Base-by-base conservation (phyloP, 31 red algal species). In the Pterothamnion heteromorphum region DNA sequence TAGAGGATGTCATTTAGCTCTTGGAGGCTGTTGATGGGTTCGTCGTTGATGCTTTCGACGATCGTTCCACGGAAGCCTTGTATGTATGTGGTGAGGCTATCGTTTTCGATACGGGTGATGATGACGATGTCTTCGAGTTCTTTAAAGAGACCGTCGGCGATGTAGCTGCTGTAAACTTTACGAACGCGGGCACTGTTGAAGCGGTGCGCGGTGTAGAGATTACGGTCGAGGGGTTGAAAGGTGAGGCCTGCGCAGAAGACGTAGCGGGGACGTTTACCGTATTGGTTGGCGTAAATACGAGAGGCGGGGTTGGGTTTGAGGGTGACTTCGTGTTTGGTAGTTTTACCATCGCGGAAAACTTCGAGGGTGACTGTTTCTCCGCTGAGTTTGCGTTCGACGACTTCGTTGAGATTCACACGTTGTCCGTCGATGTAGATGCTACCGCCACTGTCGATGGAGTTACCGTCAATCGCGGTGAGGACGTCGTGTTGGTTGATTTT, bases 321-420 rank as follows among this genome's bases (percentile, higher is more conserved):
- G n/a, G 51, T 64, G 51, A 64, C 14, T 64, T 64, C 51, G 14
- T 64, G 9, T 64, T 64, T n/a, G 51, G n/a, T 9, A 9, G 9
- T 64, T 90, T 83, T 86, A n/a, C 96, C 92, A 92, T 84, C 93
- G 22, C 93, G 88, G 37, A 76, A 23, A 82, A 97, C 91, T 20
- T 92, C 76, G 32, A 97, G 80, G n/a, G 34, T 93, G 83, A 93
- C 91, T 30, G 76, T 35, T 72, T 97, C 96, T 33, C 96, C 96
- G 3, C 91, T 91, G 39, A 95, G 92, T 80, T 97, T 97, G 27
- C 43, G 24, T 39, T 89, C 92, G 14, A 97, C 78, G 64, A 95
- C 91, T 34, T 95, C 92, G 86, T 93, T 78, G 80, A 97, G 92
- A 24, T 92, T 51, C 72, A 97, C 51, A n/a, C 9, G n/a, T 64